These are phyloP conservation scores for Lasiodiplodia citricola DNA, from an alignment of 2,329 filamentous ascomycete species.

Conservation along the genomic window DNA sequence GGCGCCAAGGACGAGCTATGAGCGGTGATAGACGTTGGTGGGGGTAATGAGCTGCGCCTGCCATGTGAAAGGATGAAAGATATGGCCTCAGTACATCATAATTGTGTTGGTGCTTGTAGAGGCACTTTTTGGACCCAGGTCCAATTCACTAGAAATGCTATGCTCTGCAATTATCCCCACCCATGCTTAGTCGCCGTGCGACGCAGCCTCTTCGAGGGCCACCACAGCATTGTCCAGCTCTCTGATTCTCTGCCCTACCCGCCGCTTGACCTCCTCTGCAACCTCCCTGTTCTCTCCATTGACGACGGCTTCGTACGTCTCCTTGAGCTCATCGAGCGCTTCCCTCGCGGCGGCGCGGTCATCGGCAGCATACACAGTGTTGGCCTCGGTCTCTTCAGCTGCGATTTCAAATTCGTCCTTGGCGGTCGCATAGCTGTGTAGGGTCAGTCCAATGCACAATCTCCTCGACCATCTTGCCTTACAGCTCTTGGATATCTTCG, in stretches of 20 bases:
- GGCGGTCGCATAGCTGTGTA: slow-evolving; percentile 39
- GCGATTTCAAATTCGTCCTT: slow-evolving; percentile 57
- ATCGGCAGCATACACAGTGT: slow-evolving; percentile 61
- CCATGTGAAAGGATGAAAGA: not conserved
- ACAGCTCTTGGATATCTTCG: slow-evolving; percentile 44
- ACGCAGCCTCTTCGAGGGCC: slow-evolving; percentile 57
- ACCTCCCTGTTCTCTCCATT: slow-evolving; percentile 49
- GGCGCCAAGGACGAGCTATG: slow-evolving; percentile 24
- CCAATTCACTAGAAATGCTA: too few relatives aligned
- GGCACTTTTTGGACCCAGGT: not conserved
- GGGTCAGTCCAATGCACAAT: not conserved
- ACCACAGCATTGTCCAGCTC: slow-evolving; percentile 59
- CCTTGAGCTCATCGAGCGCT: slow-evolving; percentile 56
- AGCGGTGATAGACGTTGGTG: not conserved
- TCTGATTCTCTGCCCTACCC: slow-evolving; percentile 57
- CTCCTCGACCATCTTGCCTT: not conserved
- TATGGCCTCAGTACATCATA: not conserved
- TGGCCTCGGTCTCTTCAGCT: slow-evolving; percentile 58
- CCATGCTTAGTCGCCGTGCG: slow-evolving; percentile 18
- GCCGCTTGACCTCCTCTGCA: slow-evolving; percentile 56
- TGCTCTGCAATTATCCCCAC: too few relatives aligned
- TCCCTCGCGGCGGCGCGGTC: slow-evolving; percentile 60
- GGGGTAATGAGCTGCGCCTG: not conserved
- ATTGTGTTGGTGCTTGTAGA: too few relatives aligned
- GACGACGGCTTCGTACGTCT: slow-evolving; percentile 52